phyloP scores from a whole-genome alignment of 371 early-diverging fungal genomes.

The Saksenaea oblongispora region DNA sequence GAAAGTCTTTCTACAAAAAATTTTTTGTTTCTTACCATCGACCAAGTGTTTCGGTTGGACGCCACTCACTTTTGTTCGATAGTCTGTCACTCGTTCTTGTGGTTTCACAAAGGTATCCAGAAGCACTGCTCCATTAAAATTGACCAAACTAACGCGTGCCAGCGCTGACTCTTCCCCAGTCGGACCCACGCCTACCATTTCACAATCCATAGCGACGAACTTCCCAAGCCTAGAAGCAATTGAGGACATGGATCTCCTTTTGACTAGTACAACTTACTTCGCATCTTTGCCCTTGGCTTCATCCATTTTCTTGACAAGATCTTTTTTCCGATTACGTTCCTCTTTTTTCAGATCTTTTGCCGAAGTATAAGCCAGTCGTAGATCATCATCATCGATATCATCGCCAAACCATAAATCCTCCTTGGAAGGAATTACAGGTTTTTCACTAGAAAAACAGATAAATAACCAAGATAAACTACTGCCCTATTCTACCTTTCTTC shows the following conservation, averaged over 20 bases:
- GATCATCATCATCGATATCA: constrained; percentile 56
- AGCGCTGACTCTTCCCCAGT: constrained; percentile 79
- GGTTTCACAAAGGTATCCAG: constrained; percentile 88
- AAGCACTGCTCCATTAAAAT: constrained; percentile 86
- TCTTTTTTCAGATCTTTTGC: constrained; percentile 8
- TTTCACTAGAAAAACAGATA: background rate
- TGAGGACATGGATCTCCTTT: background rate
- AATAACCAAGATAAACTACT: background rate
- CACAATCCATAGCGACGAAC: constrained; percentile 95
- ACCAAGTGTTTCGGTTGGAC: constrained; percentile 79
- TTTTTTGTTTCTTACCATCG: constrained; percentile 37
- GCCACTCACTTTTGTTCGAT: constrained; percentile 91
- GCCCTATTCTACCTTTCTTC: background rate
- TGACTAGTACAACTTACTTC: constrained; percentile 33
- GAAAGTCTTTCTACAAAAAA: background rate
- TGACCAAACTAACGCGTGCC: constrained; percentile 92
- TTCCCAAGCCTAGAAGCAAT: constrained; percentile 60
- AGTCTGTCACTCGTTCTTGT: constrained; percentile 86
- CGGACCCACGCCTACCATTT: constrained; percentile 97
- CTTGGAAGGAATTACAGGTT: constrained; percentile 35
- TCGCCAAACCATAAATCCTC: constrained; percentile 63
- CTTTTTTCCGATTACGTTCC: constrained; percentile 22
- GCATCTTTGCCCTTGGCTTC: constrained; percentile 41
- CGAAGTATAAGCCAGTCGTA: constrained; percentile 47
- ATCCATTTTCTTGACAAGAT: constrained; percentile 38